Evolutionary conservation across 2,329 filamentous ascomycete species (phyloP), one percentile per base, ranked within the genome.

Genomic region (Pseudogymnoascus sp.): DNA sequence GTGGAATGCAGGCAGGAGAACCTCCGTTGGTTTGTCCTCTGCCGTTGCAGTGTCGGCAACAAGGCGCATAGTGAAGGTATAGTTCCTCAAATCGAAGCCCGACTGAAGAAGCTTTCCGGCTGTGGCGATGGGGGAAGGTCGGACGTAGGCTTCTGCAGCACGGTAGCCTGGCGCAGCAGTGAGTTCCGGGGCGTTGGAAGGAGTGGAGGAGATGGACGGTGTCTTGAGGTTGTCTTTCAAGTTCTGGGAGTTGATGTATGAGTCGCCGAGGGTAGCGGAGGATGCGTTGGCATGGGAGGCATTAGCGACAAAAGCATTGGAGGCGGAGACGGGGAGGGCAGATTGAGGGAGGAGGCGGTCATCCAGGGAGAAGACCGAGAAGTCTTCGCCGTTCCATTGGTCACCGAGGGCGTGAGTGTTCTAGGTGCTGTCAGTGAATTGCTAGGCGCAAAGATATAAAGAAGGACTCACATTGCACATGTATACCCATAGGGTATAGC

Each of bases 381-480:
- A 77, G 73, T 99, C 94, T 74, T 99, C 94, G 55, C 94, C 94
- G 68, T 99, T 99, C 94, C 94, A 99, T 67, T 91, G 86, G 70
- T 99, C 94, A 62, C 94, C 94, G 76, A 90, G 88, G 71, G 88
- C 80, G 72, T 99, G 94, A 65, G 88, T 88, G 72, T 97, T 99
- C 81, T 90, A 67, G 10, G 61, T 7, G 45, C 10, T 21, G 39
- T 65, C 63, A 76, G 65, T 66, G 68, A 49, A 58, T 33, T 61
- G 19, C 52, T 35, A 7, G 31, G 14, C 16, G 16, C 21, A 37
- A 23, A 12, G n/a, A 59, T 35, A 58, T 4, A 55, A 37, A 29
- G 33, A 21, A 6, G n/a, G 29, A 67, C 80, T 72, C 78, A 89
- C 88, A 71, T 83, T 82, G 19, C 84, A 83, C 65, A 85, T 86